phyloP scores from a whole-genome alignment of 208 protist species.

The Trypanosoma grayi region DNA sequence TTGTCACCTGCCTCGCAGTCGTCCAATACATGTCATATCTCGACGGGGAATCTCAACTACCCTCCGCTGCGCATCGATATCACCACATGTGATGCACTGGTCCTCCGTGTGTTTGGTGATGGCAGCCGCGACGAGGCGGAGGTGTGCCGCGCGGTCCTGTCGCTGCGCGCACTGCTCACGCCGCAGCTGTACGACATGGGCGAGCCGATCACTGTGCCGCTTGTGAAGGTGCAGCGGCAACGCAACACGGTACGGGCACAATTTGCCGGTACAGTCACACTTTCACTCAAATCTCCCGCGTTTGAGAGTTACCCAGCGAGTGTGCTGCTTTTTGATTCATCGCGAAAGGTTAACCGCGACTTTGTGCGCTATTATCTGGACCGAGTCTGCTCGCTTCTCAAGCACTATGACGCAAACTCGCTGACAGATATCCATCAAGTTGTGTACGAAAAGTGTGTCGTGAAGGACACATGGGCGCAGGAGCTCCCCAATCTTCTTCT shows the following conservation, averaged over 20 bases:
- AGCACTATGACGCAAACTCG: slow-evolving; percentile 69
- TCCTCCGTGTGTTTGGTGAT: slow-evolving; percentile 34
- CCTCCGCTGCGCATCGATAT: slow-evolving; percentile 58
- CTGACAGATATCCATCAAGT: slow-evolving; percentile 54
- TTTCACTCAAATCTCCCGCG: slow-evolving; percentile 47
- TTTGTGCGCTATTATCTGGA: slow-evolving; percentile 72
- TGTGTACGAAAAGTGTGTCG: slow-evolving; percentile 64
- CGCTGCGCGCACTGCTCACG: slow-evolving; percentile 72
- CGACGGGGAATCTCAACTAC: slow-evolving; percentile 43
- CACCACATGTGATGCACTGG: slow-evolving; percentile 22
- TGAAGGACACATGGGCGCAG: slow-evolving; percentile 35
- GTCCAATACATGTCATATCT: too few relatives aligned
- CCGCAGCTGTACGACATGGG: slow-evolving; percentile 60
- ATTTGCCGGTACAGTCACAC: slow-evolving; percentile 58
- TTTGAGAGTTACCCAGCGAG: slow-evolving; percentile 57
- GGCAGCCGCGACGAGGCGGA: slow-evolving; percentile 31
- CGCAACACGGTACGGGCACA: slow-evolving; percentile 40
- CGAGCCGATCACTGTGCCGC: slow-evolving; percentile 61
- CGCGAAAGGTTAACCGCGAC: slow-evolving; percentile 37
- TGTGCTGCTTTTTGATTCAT: slow-evolving; percentile 33
- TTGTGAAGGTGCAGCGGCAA: slow-evolving; percentile 50
- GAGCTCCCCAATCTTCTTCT: slow-evolving; percentile 48
- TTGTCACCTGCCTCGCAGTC: neutral
- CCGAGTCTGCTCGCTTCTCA: slow-evolving; percentile 54
- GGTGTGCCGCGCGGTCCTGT: slow-evolving; percentile 46